phyloP scores from a whole-genome alignment of 352 stramenopile species.

The Peronospora belbahrii region DNA sequence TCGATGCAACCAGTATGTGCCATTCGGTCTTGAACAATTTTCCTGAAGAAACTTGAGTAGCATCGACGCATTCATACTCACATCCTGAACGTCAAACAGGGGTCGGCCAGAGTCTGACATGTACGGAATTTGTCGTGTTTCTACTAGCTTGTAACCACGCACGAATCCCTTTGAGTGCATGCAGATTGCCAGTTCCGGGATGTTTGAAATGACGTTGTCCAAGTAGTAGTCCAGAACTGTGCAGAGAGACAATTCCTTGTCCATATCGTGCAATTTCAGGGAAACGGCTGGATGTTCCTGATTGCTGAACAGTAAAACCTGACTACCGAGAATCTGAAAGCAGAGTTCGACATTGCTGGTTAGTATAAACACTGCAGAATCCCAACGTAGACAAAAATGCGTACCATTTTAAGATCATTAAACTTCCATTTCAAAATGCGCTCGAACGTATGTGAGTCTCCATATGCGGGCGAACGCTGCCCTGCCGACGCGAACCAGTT shows the following conservation, averaged over 20 bases:
- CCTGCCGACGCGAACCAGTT: constrained; percentile 27
- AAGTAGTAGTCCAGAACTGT: constrained; percentile 84
- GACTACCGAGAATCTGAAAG: constrained; percentile 62
- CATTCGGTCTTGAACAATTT: constrained; percentile 75
- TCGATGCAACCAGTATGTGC: constrained; percentile 79
- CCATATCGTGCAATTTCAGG: constrained; percentile 78
- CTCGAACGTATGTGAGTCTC: constrained; percentile 49
- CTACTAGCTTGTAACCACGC: constrained; percentile 78
- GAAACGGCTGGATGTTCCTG: constrained; percentile 77
- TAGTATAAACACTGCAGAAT: neutral
- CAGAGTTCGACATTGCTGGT: neutral
- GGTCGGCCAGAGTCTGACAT: constrained; percentile 51
- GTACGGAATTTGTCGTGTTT: constrained; percentile 78
- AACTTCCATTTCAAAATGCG: constrained; percentile 84
- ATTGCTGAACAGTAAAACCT: constrained; percentile 80
- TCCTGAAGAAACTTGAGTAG: constrained; percentile 82
- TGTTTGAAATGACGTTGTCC: constrained; percentile 85
- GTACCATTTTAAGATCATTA: constrained; percentile 80
- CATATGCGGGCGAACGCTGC: constrained; percentile 18
- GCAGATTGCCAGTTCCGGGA: constrained; percentile 78
- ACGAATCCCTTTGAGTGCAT: constrained; percentile 84
- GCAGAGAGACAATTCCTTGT: constrained; percentile 73
- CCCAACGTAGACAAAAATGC: neutral
- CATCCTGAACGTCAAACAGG: constrained; percentile 79
- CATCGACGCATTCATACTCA: constrained; percentile 83